These are phyloP conservation scores for Candida dajiaensis DNA, from an alignment of 805 yeast genomes.

Conservation along the genomic window DNA sequence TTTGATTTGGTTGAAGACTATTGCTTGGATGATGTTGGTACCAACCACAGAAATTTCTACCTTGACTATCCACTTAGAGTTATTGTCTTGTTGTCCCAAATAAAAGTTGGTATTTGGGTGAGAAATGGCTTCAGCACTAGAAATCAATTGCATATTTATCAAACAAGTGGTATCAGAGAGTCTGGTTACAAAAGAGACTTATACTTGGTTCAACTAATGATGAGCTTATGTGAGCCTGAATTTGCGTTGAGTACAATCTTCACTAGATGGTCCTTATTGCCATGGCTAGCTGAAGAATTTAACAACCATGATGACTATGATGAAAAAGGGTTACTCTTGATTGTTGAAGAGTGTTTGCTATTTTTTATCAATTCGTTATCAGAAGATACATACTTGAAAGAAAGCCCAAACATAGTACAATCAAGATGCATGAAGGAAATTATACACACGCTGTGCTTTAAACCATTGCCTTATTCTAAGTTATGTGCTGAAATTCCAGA, in stretches of 20 bases:
- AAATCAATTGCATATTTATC: slow-evolving; percentile 74
- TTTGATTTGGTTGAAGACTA: slow-evolving; percentile 1
- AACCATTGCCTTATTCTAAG: slow-evolving; percentile 65
- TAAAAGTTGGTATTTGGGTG: slow-evolving; percentile 89
- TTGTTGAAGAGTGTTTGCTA: slow-evolving; percentile 76
- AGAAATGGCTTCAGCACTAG: slow-evolving; percentile 83
- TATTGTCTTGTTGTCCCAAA: slow-evolving; percentile 72
- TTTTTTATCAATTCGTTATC: slow-evolving; percentile 62
- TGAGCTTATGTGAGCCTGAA: slow-evolving; percentile 52
- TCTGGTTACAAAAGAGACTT: slow-evolving; percentile 78
- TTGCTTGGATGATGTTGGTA: slow-evolving; percentile 5
- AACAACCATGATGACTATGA: slow-evolving; percentile 38
- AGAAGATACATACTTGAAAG: slow-evolving; percentile 56
- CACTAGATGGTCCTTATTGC: slow-evolving; percentile 61
- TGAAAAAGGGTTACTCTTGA: slow-evolving; percentile 40
- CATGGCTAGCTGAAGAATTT: slow-evolving; percentile 45
- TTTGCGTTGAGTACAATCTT: slow-evolving; percentile 51
- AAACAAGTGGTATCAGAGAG: slow-evolving; percentile 74
- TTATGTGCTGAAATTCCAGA: slow-evolving; percentile 69
- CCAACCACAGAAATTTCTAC: not conserved
- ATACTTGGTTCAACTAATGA: slow-evolving; percentile 56
- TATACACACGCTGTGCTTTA: slow-evolving; percentile 78
- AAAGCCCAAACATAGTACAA: slow-evolving; percentile 42
- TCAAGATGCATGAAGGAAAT: slow-evolving; percentile 59
- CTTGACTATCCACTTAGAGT: slow-evolving; percentile 72